phyloP scores from a whole-genome alignment of 129 eudicot species.

The Tanacetum coccineum region DNA sequence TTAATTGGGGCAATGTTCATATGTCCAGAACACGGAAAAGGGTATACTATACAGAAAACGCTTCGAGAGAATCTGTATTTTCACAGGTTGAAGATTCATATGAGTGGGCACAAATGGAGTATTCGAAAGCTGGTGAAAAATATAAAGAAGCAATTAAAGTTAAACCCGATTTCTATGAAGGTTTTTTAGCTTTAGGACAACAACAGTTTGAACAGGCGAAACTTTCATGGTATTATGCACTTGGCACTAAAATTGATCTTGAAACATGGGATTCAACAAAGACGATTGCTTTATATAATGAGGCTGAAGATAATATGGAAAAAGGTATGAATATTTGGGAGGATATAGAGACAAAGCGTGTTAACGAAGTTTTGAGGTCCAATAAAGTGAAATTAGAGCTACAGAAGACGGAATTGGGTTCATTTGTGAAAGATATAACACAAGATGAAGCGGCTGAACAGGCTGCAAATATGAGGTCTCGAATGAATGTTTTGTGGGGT shows the following conservation, averaged over 20 bases:
- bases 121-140: conserved; percentile 53
- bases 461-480: conserved; percentile 65
- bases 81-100: conserved; percentile 47
- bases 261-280: conserved; percentile 65
- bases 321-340: conserved; percentile 83
- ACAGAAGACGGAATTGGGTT: conserved; percentile 41
- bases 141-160: conserved; percentile 75
- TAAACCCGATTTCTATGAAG: conserved; percentile 81
- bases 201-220: conserved; percentile 91
- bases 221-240: conserved; percentile 79
- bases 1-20: conserved; percentile 94
- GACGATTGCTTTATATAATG: conserved; percentile 55
- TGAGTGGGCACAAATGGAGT: conserved; percentile 75
- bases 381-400: conserved; percentile 32
- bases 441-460: conserved; percentile 58
- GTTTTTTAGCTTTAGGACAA: conserved; percentile 65
- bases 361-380: conserved; percentile 31
- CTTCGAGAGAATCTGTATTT: conserved; percentile 39
- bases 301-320: conserved; percentile 86
- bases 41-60: conserved; percentile 46
- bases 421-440: conserved; percentile 33
- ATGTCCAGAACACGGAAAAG: conserved; percentile 82
- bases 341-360: conserved; percentile 39
- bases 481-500: conserved; percentile 77
- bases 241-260: conserved; percentile 46